A percentile compares a stretch with the other conserved stretches of the same genome.
phyloP scores from a whole-genome alignment of 129 eudicot species.

The Calendula officinalis region DNA sequence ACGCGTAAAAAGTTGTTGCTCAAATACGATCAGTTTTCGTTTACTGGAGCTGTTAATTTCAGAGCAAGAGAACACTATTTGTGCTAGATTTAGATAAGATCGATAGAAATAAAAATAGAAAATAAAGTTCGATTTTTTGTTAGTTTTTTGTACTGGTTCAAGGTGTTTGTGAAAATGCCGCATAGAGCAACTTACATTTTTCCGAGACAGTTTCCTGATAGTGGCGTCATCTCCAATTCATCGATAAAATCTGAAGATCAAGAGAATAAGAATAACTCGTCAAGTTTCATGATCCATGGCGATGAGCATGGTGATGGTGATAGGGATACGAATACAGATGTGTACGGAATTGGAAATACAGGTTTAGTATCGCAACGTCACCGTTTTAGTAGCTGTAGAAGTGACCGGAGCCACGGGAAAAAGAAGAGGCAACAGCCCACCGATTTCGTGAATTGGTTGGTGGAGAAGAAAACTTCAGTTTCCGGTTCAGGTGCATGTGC shows the following conservation, averaged over 20 bases:
- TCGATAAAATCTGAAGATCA: constrained; percentile 37
- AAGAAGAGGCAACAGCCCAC: constrained; percentile 56
- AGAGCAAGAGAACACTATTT: constrained; percentile 10
- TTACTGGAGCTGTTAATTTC: constrained; percentile 28
- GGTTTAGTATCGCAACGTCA: constrained; percentile 14
- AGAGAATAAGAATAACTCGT: constrained; percentile 25
- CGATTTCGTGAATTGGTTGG: constrained; percentile 66
- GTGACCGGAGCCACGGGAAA: constrained; percentile 25
- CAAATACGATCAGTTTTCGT: constrained; percentile 36
- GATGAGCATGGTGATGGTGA: neutral
- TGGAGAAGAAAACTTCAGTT: constrained; percentile 42
- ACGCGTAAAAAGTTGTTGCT: constrained; percentile 34
- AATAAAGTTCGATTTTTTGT: neutral
- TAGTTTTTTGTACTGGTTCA: neutral
- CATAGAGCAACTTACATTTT: constrained; percentile 83
- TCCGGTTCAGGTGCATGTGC: neutral
- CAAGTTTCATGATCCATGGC: constrained; percentile 41
- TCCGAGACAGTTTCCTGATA: constrained; percentile 72
- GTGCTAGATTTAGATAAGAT: constrained; percentile 16
- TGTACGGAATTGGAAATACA: constrained; percentile 15
- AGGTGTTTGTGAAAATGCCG: constrained; percentile 53
- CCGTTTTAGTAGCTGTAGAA: constrained; percentile 14
- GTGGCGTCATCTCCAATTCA: constrained; percentile 28
- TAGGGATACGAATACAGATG: constrained; percentile 1
- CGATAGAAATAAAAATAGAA: neutral